Evolutionary conservation across 495 filamentous ascomycete species (phyloP), one percentile per base, ranked within the genome.

Genomic region (Sabuloglossum arenarium): DNA sequence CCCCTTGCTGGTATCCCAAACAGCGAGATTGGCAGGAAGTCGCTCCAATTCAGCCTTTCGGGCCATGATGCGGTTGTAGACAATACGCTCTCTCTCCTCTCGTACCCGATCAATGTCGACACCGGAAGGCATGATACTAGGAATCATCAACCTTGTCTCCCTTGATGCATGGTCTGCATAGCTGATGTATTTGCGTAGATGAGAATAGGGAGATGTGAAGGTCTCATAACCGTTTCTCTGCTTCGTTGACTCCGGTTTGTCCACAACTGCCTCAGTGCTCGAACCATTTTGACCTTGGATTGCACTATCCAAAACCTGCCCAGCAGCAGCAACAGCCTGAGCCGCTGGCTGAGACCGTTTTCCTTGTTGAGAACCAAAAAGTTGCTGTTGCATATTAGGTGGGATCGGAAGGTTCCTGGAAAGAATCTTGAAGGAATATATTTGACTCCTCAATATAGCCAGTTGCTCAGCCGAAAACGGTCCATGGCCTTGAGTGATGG

Each of bases 71-170:
- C 86, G 81, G 63, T 97, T 96, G 70, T 88, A 90, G 32, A 91
- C 71, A 50, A 93, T 82, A 51, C 81, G 77, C 64, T 96, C 91
- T 10, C 88, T 78, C 61, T 95, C 88, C 56, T 88, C 80, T 46
- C 84, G 78, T 55, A 93, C 65, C 59, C 83, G 79, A 55, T 93
- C 86, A 56, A 88, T 75, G 61, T 89, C 83, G 28, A 94, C 74
- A n/a, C 91, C 91, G 12, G 80, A 72, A 10, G 90, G 88, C 72
- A 94, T 88, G 51, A 93, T 79, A 62, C 85, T 86, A 0, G 89
- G 86, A 39, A 96, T 79, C 59, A 86, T 79, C 28, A 78, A 73
- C 45, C 89, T 80, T 42, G 84, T 81, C 39, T 78, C 75, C 49
- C 89, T 78, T 29, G 73, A 72, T 6, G 71, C 71, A 64, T 97